Percentiles rank a stretch among this genome's conserved stretches.
phyloP scores from a whole-genome alignment of 2,329 filamentous ascomycete genomes.

The Phaeomoniella chlamydospora region DNA sequence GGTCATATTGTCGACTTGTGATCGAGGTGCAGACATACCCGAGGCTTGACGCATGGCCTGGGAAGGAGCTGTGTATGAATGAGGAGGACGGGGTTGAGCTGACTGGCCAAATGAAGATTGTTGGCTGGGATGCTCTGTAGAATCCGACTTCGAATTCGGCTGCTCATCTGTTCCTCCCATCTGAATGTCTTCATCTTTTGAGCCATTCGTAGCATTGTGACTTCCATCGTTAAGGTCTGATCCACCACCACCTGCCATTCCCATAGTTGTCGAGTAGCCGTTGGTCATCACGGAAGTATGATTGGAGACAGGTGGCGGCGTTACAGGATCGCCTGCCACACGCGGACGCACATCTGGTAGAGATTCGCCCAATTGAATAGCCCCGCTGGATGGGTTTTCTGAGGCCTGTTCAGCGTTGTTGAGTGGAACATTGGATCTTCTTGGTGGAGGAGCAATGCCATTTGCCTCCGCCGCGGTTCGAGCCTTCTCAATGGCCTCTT shows the following conservation, averaged over 20 bases:
- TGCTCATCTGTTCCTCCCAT: slow-evolving; percentile 45
- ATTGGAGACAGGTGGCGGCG: slow-evolving; percentile 37
- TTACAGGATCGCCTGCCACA: slow-evolving; percentile 35
- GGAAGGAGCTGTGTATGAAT: slow-evolving; percentile 30
- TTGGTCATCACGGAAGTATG: slow-evolving; percentile 15
- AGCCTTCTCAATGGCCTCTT: slow-evolving; percentile 44
- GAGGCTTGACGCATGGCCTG: slow-evolving; percentile 29
- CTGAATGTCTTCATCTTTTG: slow-evolving; percentile 38
- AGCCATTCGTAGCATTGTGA: slow-evolving; percentile 7
- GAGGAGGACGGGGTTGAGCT: slow-evolving; percentile 30
- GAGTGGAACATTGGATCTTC: slow-evolving; percentile 37
- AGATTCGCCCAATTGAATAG: slow-evolving; percentile 49
- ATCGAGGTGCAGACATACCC: slow-evolving; percentile 27
- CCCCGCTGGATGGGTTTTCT: slow-evolving; percentile 20
- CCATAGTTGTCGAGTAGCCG: slow-evolving; percentile 39
- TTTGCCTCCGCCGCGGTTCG: slow-evolving; percentile 27
- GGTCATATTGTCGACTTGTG: slow-evolving; percentile 38
- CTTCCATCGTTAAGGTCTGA: slow-evolving; percentile 26
- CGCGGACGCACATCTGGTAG: slow-evolving; percentile 39
- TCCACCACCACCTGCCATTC: slow-evolving; percentile 27
- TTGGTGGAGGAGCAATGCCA: slow-evolving; percentile 27
- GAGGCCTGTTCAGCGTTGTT: slow-evolving; percentile 34
- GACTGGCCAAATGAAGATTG: slow-evolving; percentile 34
- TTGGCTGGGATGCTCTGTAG: slow-evolving; percentile 28
- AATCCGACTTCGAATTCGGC: slow-evolving; percentile 30